Base-by-base conservation (phyloP, 495 filamentous ascomycete species). In the Daldinia loculata region DNA sequence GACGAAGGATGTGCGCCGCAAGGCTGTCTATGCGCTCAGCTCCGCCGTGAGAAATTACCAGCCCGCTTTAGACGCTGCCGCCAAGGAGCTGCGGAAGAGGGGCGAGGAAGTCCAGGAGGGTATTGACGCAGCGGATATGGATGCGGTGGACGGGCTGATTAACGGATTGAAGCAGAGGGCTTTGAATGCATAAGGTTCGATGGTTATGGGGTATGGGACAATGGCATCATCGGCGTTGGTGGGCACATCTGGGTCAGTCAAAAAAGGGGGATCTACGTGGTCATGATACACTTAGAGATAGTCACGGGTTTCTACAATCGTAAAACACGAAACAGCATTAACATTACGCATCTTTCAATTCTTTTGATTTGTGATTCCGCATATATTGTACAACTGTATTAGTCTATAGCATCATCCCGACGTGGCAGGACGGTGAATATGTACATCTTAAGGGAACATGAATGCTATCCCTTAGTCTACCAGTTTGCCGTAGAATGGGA, bases 1-100 rank as follows among this genome's bases (percentile, higher is more conserved):
- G 76, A 80, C 85, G 41, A 82, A 80, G 39, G 71, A 73, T 17
- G 90, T 94, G n/a, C 86, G 95, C 71, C 89, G 91, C 76, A 98
- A 97, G 84, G 91, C 93, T 11, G 83, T 96, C 27, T 93, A 91
- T 75, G 96, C 96, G 27, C 83, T 99, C 17, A 97, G 93, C 62
- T 92, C 87, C 22, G 91, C 85, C 0, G 85, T 92, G 27, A 86
- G 95, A 77, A 99, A 99, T 78, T 95, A 91, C 76, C 93, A 94
- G 79, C 91, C 93, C 0, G 89, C 87, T 8, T 78, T 92, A 76
- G 89, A 91, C 75, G 80, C 81, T 39, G 89, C 89, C 0, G 87
- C 88, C 50, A 89, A 90, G 59, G 68, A 76, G 60, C 80, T 93
- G 67, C 77, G 79, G 9, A 84, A 82, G 59, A 78, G 77, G 30